These are phyloP conservation scores for Stachybotrys chartarum DNA, from an alignment of 2,329 filamentous ascomycete species.

Conservation along the genomic window DNA sequence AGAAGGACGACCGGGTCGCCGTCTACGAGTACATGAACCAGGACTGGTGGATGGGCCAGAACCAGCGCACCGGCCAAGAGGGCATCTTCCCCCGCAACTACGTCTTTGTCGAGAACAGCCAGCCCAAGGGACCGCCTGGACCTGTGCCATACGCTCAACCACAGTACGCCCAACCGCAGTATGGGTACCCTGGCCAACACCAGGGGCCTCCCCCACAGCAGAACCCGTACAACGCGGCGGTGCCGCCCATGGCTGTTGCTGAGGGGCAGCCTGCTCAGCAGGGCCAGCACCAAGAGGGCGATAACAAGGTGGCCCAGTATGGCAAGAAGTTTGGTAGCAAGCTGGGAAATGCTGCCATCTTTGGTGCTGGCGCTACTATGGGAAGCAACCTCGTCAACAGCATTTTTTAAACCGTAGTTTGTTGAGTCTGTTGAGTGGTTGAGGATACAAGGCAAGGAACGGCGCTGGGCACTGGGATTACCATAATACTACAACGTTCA, in stretches of 20 bases:
- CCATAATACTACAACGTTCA: too few species aligned
- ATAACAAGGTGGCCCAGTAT: slow-evolving; percentile 59
- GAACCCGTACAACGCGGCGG: slow-evolving; percentile 60
- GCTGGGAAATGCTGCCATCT: slow-evolving; percentile 71
- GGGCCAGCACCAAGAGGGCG: slow-evolving; percentile 35
- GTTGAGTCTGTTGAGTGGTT: neutral
- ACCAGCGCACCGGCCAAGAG: slow-evolving; percentile 73
- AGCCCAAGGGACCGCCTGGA: slow-evolving; percentile 27
- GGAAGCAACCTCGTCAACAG: slow-evolving; percentile 85
- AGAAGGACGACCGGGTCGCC: slow-evolving; percentile 71
- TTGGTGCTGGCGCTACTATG: slow-evolving; percentile 87
- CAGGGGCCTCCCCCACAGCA: slow-evolving; percentile 28
- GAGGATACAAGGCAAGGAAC: neutral
- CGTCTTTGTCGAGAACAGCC: slow-evolving; percentile 65
- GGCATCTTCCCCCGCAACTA: slow-evolving; percentile 96
- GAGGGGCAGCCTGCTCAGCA: slow-evolving; percentile 35
- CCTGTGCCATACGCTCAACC: slow-evolving; percentile 6
- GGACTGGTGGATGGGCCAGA: slow-evolving; percentile 93
- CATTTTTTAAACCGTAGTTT: slow-evolving; percentile 58
- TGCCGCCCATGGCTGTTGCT: slow-evolving; percentile 69
- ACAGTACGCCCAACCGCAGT: slow-evolving; percentile 25
- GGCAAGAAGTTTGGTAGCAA: slow-evolving; percentile 98
- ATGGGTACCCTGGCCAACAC: slow-evolving; percentile 29
- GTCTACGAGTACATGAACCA: slow-evolving; percentile 92
- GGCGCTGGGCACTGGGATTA: neutral